These are phyloP conservation scores for Fraxinus cuspidata DNA, from an alignment of 257 asterid species.

Conservation along the genomic window DNA sequence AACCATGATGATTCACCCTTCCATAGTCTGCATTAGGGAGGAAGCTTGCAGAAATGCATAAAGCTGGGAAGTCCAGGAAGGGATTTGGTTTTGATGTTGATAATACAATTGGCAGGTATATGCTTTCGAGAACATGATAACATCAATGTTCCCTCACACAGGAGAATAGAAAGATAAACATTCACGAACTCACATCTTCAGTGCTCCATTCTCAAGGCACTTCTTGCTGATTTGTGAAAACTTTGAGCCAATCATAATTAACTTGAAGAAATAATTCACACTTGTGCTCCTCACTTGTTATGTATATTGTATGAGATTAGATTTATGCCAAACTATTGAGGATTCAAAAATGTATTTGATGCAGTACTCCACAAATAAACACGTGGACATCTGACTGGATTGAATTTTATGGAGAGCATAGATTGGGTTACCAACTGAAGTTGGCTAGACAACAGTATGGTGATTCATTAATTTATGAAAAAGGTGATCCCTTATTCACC, in stretches of 20 bases:
- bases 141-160: background rate
- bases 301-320: background rate
- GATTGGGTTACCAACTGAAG: conserved; percentile 89
- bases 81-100: conserved; percentile 90
- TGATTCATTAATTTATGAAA: conserved; percentile 79
- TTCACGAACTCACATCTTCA: background rate
- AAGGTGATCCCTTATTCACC: conserved; percentile 42
- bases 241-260: background rate
- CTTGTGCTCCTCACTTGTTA: background rate
- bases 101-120: conserved; percentile 92
- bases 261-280: background rate
- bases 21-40: conserved; percentile 87
- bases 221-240: background rate
- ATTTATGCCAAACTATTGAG: conserved; percentile 18
- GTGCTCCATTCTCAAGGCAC: background rate
- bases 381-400: conserved; percentile 89
- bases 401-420: conserved; percentile 79
- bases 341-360: conserved; percentile 25
- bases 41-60: conserved; percentile 98
- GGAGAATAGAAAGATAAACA: background rate
- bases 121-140: background rate
- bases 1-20: conserved; percentile 40
- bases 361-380: conserved; percentile 96
- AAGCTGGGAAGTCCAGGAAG: conserved; percentile 65
- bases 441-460: conserved; percentile 72